Percentiles rank a stretch among this genome's conserved stretches.
phyloP scores from a whole-genome alignment of 2,329 filamentous ascomycete species.

The Alternaria longipes region DNA sequence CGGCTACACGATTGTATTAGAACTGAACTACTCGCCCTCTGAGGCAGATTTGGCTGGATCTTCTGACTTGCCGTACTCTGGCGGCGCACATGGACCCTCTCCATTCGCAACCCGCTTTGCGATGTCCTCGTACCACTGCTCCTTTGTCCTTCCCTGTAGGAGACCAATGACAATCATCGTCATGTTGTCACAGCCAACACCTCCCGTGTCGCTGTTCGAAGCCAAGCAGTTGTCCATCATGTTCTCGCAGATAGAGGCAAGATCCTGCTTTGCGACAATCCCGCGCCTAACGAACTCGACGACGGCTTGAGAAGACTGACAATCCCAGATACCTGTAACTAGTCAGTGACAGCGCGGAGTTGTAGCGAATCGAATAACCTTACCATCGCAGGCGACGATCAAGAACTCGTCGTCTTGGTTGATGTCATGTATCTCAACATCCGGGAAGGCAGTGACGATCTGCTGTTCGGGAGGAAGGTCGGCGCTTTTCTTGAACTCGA shows the following conservation, averaged over 20 bases:
- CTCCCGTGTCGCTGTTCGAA: constrained; percentile 96
- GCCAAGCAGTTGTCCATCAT: constrained; percentile 99
- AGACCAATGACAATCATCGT: constrained; percentile 93
- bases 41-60: constrained; percentile 48
- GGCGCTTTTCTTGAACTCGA: constrained; percentile 99
- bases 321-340: constrained; percentile 93
- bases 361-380: constrained; percentile 12
- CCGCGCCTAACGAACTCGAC: constrained; percentile 96
- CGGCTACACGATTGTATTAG: constrained; percentile 55
- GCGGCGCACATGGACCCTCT: constrained; percentile 97
- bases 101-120: constrained; percentile 93
- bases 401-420: constrained; percentile 92
- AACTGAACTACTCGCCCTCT: constrained; percentile 46
- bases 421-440: constrained; percentile 90
- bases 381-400: constrained; percentile 57
- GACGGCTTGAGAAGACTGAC: constrained; percentile 96
- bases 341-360: constrained; percentile 18
- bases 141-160: constrained; percentile 89
- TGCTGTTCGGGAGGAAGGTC: constrained; percentile 97
- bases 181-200: constrained; percentile 99
- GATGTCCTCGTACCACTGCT: constrained; percentile 98
- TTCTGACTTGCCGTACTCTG: constrained; percentile 93
- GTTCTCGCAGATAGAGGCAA: constrained; percentile 97
- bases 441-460: constrained; percentile 96
- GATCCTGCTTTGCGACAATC: constrained; percentile 94